Percentiles rank a stretch among this genome's conserved stretches.
Evolutionary conservation across 2,329 filamentous ascomycete species (phyloP).

Genomic region (Trematosphaeria pertusa): DNA sequence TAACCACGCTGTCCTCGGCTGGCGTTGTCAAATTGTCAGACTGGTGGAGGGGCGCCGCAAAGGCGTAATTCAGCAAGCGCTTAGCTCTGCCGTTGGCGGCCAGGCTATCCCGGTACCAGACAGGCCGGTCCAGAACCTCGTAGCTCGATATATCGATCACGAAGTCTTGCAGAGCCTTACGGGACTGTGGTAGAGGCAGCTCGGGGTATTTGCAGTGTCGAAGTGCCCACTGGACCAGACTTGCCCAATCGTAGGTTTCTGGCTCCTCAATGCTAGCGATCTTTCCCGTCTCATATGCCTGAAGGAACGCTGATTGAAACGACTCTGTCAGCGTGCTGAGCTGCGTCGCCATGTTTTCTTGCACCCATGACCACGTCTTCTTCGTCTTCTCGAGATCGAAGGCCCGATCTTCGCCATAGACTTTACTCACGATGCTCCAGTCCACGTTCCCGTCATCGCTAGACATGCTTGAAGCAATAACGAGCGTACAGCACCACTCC

Average conservation of each 20-base stretch:
- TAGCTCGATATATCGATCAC: conserved; percentile 38
- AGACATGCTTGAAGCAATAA: conserved; percentile 42
- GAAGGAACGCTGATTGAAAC: conserved; percentile 71
- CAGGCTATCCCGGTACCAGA: conserved; percentile 34
- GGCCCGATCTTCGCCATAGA: conserved; percentile 45
- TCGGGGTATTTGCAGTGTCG: conserved; percentile 48
- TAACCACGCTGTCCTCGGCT: conserved; percentile 21
- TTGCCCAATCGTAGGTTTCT: conserved; percentile 71
- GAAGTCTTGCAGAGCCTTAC: conserved; percentile 28
- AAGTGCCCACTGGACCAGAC: conserved; percentile 71
- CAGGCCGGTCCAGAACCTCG: conserved; percentile 29
- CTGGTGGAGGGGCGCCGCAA: conserved; percentile 32
- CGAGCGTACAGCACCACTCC: conserved; percentile 39
- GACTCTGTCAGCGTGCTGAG: conserved; percentile 65
- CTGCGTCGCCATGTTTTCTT: conserved; percentile 46
- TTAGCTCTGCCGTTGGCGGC: conserved; percentile 32
- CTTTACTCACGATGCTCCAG: conserved; percentile 52
- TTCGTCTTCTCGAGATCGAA: conserved; percentile 44
- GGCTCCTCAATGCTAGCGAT: conserved; percentile 68
- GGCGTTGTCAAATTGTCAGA: conserved; percentile 5
- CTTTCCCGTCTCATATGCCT: conserved; percentile 69
- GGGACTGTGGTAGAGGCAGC: conserved; percentile 28
- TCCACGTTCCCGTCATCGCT: conserved; percentile 46
- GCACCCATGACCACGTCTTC: conserved; percentile 48
- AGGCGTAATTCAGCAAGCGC: conserved; percentile 32